Conservation (phyloP, 164 flowering plant species). For the Tetracentron sinense region DNA sequence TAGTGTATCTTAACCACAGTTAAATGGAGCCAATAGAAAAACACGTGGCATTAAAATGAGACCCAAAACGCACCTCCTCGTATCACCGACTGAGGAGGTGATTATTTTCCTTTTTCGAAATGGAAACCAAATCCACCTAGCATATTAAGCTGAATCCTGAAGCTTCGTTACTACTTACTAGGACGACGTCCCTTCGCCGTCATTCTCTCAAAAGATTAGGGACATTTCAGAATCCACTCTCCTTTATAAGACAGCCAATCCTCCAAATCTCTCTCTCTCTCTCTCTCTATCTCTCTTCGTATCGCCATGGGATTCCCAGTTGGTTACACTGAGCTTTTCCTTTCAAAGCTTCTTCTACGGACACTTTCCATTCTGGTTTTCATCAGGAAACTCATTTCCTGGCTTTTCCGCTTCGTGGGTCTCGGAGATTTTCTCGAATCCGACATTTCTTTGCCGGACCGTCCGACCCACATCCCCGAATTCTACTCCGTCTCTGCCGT, state of each 20-base stretch:
- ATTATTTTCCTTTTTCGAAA: too few species aligned
- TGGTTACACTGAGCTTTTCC: constrained; percentile 68
- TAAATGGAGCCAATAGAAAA: too few species aligned
- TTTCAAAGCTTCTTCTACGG: constrained; percentile 65
- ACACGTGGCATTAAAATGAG: too few species aligned
- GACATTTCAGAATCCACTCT: constrained; percentile 12
- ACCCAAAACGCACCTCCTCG: too few species aligned
- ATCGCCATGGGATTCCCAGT: constrained; percentile 79
- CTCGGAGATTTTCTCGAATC: constrained; percentile 63
- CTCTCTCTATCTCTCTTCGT: not conserved
- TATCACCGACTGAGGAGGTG: too few species aligned
- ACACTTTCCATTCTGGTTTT: constrained; percentile 51
- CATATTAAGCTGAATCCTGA: too few species aligned
- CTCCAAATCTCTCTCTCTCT: not conserved
- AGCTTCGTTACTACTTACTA: constrained; percentile 3
- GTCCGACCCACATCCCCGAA: constrained; percentile 25
- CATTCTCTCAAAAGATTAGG: constrained; percentile 11
- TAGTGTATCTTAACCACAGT: too few species aligned
- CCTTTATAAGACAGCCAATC: constrained; percentile 5
- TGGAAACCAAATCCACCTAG: too few species aligned
- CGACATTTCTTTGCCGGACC: constrained; percentile 25
- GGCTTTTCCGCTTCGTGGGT: constrained; percentile 47
- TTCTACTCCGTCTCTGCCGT: constrained; percentile 52
- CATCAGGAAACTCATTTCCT: constrained; percentile 40
- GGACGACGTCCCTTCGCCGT: constrained; percentile 15